Percentiles rank a stretch among this genome's conserved stretches.
These are phyloP conservation scores for Aureobasidium sp. DNA, from an alignment of 2,329 filamentous ascomycete species.

Conservation along the genomic window DNA sequence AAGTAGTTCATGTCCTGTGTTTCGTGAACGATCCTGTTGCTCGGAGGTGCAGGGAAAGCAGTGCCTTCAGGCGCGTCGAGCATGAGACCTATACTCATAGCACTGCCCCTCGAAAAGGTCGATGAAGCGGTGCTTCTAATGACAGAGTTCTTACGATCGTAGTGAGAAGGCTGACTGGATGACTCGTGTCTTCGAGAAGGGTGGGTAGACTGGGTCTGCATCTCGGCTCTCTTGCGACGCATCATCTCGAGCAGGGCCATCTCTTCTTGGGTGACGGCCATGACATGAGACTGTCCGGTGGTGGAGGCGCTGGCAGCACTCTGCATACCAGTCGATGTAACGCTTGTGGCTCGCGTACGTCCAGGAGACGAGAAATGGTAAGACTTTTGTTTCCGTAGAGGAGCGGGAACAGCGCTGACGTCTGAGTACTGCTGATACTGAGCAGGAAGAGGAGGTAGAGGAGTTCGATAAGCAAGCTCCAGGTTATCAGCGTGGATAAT, in stretches of 20 bases:
- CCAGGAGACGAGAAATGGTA: background rate
- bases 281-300: conserved; percentile 19
- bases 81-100: conserved; percentile 1
- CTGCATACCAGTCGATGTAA: conserved; percentile 1
- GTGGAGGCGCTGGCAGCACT: conserved; percentile 7
- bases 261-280: conserved; percentile 43
- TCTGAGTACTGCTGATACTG: background rate
- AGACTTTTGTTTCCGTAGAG: conserved; percentile 1
- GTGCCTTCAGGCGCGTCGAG: conserved; percentile 10
- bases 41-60: conserved; percentile 10
- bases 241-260: conserved; percentile 41
- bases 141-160: background rate
- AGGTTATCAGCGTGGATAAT: conserved; percentile 15
- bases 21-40: background rate
- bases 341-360: background rate
- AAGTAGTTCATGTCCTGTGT: conserved; percentile 2
- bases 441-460: conserved; percentile 12
- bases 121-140: conserved; percentile 1
- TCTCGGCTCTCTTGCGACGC: conserved; percentile 36
- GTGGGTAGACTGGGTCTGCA: conserved; percentile 1
- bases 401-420: background rate
- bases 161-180: background rate
- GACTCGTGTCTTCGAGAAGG: background rate
- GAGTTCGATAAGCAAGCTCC: conserved; percentile 12
- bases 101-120: conserved; percentile 1